Percentiles rank a stretch among this genome's conserved stretches.
These are phyloP conservation scores for Blastocystis sp. DNA, from an alignment of 352 stramenopile genomes.

Conservation along the genomic window DNA sequence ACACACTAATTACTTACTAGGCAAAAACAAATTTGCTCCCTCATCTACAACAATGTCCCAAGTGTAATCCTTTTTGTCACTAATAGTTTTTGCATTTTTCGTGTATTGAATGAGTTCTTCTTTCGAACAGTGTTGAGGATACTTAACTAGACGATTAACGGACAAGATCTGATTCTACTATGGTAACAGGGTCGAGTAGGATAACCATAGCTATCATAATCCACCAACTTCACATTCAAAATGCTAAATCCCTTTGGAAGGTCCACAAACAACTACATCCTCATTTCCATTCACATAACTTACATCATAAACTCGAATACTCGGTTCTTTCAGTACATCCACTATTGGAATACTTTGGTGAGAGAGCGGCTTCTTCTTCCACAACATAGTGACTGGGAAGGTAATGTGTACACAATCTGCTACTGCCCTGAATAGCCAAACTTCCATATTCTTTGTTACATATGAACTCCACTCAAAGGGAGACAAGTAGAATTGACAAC, in stretches of 20 bases:
- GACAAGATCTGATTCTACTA: background rate
- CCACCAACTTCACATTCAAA: background rate
- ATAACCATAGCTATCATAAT: background rate
- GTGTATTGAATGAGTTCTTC: background rate
- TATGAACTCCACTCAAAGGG: background rate
- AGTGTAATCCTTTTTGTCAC: background rate
- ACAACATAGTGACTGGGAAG: background rate
- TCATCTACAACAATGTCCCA: too few species aligned
- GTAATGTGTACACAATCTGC: background rate
- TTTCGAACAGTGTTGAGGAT: background rate
- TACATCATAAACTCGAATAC: background rate
- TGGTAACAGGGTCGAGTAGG: background rate
- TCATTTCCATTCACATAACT: background rate
- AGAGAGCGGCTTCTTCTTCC: background rate
- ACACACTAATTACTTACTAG: too few species aligned
- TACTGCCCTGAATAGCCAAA: background rate
- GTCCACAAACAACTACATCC: background rate
- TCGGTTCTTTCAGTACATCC: background rate
- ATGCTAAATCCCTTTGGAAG: background rate
- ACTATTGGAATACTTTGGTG: background rate
- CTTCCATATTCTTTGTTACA: background rate
- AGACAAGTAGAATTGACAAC: background rate
- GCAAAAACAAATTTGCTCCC: too few species aligned
- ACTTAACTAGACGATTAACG: background rate
- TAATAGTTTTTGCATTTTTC: background rate